Conservation (phyloP, 768 basidiomycete genomes). For the Boletales sp. region DNA sequence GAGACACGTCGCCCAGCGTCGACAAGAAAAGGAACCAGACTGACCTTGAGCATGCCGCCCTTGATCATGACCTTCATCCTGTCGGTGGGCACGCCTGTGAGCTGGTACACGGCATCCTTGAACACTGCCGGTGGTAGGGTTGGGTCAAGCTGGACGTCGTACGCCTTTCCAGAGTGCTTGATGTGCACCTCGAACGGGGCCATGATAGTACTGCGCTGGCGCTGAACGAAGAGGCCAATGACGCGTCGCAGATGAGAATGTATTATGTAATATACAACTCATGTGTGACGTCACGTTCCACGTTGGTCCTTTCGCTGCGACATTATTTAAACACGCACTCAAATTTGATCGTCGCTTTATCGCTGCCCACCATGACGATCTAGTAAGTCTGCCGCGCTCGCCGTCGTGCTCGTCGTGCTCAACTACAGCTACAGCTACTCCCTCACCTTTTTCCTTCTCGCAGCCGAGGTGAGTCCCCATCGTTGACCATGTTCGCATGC, state of each 20-base stretch:
- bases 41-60: slow-evolving; percentile 84
- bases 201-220: slow-evolving; percentile 39
- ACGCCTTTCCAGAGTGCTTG: slow-evolving; percentile 85
- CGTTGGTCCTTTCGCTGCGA: slow-evolving; percentile 9
- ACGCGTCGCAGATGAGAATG: slow-evolving; percentile 31
- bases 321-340: background rate
- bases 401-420: too few species aligned
- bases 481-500: background rate
- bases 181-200: slow-evolving; percentile 71
- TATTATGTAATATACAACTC: slow-evolving; percentile 18
- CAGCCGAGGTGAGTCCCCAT: slow-evolving; percentile 54
- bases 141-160: slow-evolving; percentile 69
- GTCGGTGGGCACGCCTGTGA: slow-evolving; percentile 84
- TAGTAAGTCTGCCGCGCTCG: slow-evolving; percentile 28
- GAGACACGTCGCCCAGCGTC: background rate
- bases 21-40: background rate
- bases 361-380: slow-evolving; percentile 41
- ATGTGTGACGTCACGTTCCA: slow-evolving; percentile 29
- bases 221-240: slow-evolving; percentile 1
- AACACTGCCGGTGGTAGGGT: slow-evolving; percentile 67
- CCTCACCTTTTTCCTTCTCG: slow-evolving; percentile 77
- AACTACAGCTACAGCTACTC: slow-evolving; percentile 50
- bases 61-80: slow-evolving; percentile 99
- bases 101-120: slow-evolving; percentile 78
- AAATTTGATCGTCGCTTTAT: background rate